phyloP scores from a whole-genome alignment of 805 yeast species.

The Myxozyma mucilagina region DNA sequence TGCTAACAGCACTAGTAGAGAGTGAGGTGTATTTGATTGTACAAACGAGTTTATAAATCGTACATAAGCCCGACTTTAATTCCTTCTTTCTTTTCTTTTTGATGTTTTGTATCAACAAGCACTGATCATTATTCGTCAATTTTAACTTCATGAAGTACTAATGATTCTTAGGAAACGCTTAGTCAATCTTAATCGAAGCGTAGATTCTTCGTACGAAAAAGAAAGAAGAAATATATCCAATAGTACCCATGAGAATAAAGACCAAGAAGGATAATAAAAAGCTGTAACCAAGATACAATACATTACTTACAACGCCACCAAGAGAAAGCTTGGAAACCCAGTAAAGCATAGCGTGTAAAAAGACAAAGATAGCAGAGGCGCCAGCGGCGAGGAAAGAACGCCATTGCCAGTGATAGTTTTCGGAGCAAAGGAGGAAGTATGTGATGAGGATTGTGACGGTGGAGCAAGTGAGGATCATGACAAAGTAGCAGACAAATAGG shows the following conservation, averaged over 20 bases:
- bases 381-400: conserved; percentile 83
- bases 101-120: background rate
- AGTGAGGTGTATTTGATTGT: too few species aligned
- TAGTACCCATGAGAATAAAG: conserved; percentile 82
- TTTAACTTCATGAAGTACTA: background rate
- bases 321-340: conserved; percentile 54
- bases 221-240: conserved; percentile 77
- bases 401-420: conserved; percentile 98
- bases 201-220: conserved; percentile 77
- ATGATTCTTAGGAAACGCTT: conserved; percentile 8
- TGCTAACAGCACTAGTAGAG: too few species aligned
- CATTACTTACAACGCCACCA: conserved; percentile 72
- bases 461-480: conserved; percentile 78
- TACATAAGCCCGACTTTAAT: too few species aligned
- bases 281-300: conserved; percentile 82
- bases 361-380: conserved; percentile 82
- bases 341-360: conserved; percentile 72
- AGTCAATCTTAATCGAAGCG: conserved; percentile 83
- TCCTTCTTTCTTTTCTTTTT: too few species aligned
- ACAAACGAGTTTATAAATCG: too few species aligned
- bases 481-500: conserved; percentile 79
- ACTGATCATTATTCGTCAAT: too few species aligned
- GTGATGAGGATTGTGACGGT: conserved; percentile 77
- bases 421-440: conserved; percentile 82
- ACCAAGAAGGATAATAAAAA: conserved; percentile 64